These are phyloP conservation scores for Viridothelium virens DNA, from an alignment of 495 filamentous ascomycete genomes.

Conservation along the genomic window DNA sequence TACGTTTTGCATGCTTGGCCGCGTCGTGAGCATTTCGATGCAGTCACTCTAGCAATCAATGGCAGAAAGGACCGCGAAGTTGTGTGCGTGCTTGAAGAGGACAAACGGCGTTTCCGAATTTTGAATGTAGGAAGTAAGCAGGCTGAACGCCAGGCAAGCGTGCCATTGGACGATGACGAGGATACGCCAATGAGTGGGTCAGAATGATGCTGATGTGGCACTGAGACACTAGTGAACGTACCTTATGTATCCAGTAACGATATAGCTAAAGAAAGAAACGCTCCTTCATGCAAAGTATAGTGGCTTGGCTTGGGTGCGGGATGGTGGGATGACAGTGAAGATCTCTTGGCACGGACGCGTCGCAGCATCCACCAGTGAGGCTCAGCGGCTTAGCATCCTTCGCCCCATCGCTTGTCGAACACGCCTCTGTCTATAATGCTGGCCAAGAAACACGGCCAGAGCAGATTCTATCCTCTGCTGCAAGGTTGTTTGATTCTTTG, in stretches of 20 bases:
- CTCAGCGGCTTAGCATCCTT: slow-evolving; percentile 10
- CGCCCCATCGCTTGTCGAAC: background rate
- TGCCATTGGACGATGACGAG: background rate
- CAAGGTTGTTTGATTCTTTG: background rate
- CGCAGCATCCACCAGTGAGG: background rate
- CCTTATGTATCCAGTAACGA: background rate
- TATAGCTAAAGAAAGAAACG: slow-evolving; percentile 9
- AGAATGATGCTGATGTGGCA: background rate
- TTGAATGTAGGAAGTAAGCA: slow-evolving; percentile 25
- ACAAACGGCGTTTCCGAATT: slow-evolving; percentile 27
- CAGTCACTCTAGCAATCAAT: slow-evolving; percentile 30
- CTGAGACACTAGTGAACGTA: background rate
- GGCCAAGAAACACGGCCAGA: background rate
- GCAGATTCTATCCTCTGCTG: background rate
- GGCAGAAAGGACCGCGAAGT: slow-evolving; percentile 28
- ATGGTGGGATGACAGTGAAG: background rate
- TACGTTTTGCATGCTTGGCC: slow-evolving; percentile 23
- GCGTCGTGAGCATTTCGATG: slow-evolving; percentile 25
- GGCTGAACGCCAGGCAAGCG: background rate
- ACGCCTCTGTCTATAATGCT: background rate
- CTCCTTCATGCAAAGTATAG: background rate
- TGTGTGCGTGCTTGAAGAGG: slow-evolving; percentile 28
- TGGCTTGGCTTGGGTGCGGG: background rate
- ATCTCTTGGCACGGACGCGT: slow-evolving; percentile 7
- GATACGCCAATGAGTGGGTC: background rate